Percentiles rank a stretch among this genome's conserved stretches.
Evolutionary conservation across 2,329 filamentous ascomycete species (phyloP).

Genomic region (Colletotrichum endophyticum): DNA sequence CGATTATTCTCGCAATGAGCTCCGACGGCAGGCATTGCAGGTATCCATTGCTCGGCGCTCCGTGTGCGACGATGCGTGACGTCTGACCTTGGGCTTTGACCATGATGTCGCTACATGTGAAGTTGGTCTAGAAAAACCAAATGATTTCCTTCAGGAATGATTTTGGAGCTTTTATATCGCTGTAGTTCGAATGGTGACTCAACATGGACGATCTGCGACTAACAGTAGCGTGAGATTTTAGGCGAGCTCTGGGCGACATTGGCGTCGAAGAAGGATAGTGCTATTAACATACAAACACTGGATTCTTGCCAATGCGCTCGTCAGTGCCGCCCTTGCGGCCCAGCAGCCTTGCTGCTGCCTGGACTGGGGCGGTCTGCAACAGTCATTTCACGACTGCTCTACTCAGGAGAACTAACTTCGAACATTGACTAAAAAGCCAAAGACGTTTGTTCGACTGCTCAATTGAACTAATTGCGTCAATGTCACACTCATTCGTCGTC

Average conservation of each 20-base stretch:
- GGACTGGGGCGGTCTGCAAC: neutral
- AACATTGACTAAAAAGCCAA: neutral
- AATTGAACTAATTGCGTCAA: neutral
- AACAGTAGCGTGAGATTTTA: neutral
- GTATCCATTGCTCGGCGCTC: neutral
- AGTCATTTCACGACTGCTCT: neutral
- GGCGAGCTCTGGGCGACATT: neutral
- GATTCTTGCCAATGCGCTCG: neutral
- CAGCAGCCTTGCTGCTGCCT: neutral
- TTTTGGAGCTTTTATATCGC: neutral
- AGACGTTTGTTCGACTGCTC: neutral
- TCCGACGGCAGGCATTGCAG: neutral
- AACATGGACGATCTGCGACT: neutral
- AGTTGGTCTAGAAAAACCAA: neutral
- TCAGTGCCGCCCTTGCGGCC: neutral
- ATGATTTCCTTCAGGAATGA: neutral
- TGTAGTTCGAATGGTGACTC: neutral
- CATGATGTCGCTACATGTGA: neutral
- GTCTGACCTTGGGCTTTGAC: neutral
- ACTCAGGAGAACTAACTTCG: neutral
- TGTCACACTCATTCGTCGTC: neutral
- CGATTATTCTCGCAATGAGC: neutral
- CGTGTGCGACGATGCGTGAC: neutral
- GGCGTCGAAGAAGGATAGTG: rapidly evolving
- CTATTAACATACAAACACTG: neutral